Evolutionary conservation across 225 moss, liverwort and hornwort genomes (phyloP).

Genomic region (Climacium dendroides): DNA sequence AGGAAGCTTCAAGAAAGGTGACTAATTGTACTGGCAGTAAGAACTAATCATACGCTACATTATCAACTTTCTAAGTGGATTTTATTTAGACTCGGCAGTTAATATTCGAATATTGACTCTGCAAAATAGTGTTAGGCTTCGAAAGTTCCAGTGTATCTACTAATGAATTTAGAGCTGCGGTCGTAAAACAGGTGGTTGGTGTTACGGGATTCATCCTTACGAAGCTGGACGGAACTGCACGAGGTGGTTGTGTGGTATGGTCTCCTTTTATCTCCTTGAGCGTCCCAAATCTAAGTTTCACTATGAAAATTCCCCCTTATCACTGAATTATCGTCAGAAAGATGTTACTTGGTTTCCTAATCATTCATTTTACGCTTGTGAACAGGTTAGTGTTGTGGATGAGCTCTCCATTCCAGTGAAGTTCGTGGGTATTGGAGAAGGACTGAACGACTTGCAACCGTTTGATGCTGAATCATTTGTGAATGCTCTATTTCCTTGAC

Average conservation of each 20-base stretch:
- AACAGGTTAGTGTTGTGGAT: constrained; percentile 97
- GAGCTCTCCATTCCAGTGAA: constrained; percentile 96
- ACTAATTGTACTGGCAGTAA: neutral
- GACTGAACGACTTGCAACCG: constrained; percentile 85
- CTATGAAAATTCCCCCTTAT: neutral
- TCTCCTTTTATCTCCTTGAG: neutral
- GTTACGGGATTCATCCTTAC: constrained; percentile 90
- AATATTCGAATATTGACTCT: neutral
- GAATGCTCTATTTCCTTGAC: constrained; percentile 81
- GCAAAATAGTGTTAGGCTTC: neutral
- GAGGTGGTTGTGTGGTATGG: constrained; percentile 96
- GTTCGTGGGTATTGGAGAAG: constrained; percentile 88
- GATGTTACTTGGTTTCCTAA: neutral
- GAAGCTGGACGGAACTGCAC: constrained; percentile 88
- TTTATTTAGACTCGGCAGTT: neutral
- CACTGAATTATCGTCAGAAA: neutral
- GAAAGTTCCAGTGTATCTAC: neutral
- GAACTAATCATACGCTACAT: neutral
- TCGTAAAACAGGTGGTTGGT: constrained; percentile 54
- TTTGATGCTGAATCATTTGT: constrained; percentile 88
- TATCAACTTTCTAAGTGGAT: neutral
- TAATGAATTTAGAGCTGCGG: neutral
- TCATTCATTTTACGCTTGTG: neutral
- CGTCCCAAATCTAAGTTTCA: neutral
- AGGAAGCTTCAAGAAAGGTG: neutral